These are phyloP conservation scores for Leptodermis oblonga DNA, from an alignment of 257 asterid genomes.

Conservation along the genomic window DNA sequence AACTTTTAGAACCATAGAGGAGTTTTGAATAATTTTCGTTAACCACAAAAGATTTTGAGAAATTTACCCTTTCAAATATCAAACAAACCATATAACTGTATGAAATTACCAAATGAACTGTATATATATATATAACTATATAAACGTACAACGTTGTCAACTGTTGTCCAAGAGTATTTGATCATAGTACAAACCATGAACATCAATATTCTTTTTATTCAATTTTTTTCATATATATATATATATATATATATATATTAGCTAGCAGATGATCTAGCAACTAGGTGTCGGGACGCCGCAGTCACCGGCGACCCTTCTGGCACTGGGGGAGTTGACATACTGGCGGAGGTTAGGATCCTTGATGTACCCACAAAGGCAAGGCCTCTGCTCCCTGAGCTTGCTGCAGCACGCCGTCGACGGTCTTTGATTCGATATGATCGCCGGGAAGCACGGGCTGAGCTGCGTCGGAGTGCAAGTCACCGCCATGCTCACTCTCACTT, in stretches of 20 bases:
- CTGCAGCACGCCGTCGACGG: constrained; percentile 23
- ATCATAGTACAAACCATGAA: neutral
- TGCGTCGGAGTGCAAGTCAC: constrained; percentile 12
- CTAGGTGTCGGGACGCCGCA: constrained; percentile 17
- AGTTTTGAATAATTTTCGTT: too few relatives aligned
- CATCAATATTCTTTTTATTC: neutral
- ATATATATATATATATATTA: too few relatives aligned
- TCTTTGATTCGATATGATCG: neutral
- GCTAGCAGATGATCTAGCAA: constrained; percentile 16
- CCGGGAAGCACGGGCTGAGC: constrained; percentile 18
- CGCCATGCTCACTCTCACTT: constrained; percentile 11
- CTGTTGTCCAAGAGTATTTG: too few relatives aligned
- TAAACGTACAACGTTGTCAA: too few relatives aligned
- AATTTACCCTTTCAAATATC: too few relatives aligned
- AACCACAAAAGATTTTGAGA: too few relatives aligned
- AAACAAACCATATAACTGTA: too few relatives aligned
- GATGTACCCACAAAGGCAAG: constrained; percentile 30
- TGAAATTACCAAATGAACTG: too few relatives aligned
- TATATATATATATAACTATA: too few relatives aligned
- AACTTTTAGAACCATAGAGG: too few relatives aligned
- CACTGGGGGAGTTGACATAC: constrained; percentile 26
- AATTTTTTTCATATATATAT: neutral
- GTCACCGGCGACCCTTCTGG: constrained; percentile 13
- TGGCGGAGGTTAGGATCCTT: constrained; percentile 17
- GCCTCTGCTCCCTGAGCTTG: constrained; percentile 22